phyloP scores from a whole-genome alignment of 2,329 filamentous ascomycete species.

The Pseudogymnoascus sp. region DNA sequence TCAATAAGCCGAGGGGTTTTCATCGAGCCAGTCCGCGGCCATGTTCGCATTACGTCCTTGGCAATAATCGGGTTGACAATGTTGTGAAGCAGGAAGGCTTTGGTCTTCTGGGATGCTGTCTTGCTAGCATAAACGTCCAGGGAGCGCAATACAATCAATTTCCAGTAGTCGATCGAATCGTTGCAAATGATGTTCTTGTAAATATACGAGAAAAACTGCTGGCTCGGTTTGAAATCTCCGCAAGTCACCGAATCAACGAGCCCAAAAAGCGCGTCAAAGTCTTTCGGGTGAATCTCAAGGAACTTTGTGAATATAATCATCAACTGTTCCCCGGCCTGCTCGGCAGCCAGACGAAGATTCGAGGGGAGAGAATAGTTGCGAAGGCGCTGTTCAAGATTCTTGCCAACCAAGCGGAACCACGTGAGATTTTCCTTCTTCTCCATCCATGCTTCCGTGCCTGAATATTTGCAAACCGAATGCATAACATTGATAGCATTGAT shows the following conservation, averaged over 20 bases:
- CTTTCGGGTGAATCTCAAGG: constrained; percentile 62
- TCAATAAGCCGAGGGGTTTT: constrained; percentile 70
- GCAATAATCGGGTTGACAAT: constrained; percentile 93
- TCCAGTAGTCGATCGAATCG: constrained; percentile 79
- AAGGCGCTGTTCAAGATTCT: constrained; percentile 68
- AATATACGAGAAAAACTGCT: constrained; percentile 71
- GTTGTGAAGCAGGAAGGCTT: constrained; percentile 85
- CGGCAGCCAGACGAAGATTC: constrained; percentile 69
- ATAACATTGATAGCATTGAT: constrained; percentile 85
- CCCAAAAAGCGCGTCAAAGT: constrained; percentile 76
- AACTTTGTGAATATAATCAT: constrained; percentile 79
- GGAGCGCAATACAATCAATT: constrained; percentile 70
- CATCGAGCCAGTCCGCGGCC: constrained; percentile 47
- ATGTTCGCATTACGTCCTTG: constrained; percentile 87
- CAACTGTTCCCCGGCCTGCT: constrained; percentile 82
- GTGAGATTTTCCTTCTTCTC: constrained; percentile 51
- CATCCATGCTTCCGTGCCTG: constrained; percentile 60
- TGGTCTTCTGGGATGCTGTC: constrained; percentile 74
- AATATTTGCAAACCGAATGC: constrained; percentile 65
- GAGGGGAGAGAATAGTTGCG: constrained; percentile 61
- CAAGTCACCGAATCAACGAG: constrained; percentile 76
- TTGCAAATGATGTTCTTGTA: constrained; percentile 78
- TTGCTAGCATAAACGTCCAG: constrained; percentile 79
- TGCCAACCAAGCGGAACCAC: constrained; percentile 59
- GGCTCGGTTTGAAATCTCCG: constrained; percentile 70